These are phyloP conservation scores for Nicotiana benthamiana DNA, from an alignment of 257 asterid genomes.

Conservation along the genomic window DNA sequence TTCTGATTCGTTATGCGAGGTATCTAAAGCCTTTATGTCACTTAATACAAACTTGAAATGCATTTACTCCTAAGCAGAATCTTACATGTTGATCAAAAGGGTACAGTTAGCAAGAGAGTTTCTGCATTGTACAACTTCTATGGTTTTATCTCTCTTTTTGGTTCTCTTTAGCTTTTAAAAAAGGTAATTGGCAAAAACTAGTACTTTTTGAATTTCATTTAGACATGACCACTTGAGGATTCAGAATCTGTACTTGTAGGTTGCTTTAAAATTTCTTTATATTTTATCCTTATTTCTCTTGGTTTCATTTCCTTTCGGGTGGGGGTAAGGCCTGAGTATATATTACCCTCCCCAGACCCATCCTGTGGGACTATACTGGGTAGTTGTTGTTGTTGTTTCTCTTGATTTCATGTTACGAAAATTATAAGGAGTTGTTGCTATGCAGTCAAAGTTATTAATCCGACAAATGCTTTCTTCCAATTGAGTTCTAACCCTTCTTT, in stretches of 20 bases:
- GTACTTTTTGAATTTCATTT: not conserved
- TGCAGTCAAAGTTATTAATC: not conserved
- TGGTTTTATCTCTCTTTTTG: not conserved
- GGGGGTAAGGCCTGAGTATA: too few relatives aligned
- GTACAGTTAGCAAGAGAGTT: not conserved
- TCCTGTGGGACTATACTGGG: too few relatives aligned
- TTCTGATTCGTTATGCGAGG: slow-evolving; percentile 90
- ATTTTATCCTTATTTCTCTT: not conserved
- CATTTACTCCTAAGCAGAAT: not conserved
- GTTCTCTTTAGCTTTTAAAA: not conserved
- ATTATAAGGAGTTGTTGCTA: not conserved
- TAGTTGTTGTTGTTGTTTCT: too few relatives aligned
- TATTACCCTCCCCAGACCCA: too few relatives aligned
- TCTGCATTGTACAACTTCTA: not conserved
- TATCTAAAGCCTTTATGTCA: slow-evolving; percentile 18
- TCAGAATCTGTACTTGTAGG: not conserved
- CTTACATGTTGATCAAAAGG: not conserved
- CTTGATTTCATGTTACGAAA: not conserved
- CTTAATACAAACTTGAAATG: not conserved
- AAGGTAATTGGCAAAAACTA: not conserved
- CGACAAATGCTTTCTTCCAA: not conserved
- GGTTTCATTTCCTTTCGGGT: too few relatives aligned
- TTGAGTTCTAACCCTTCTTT: not conserved
- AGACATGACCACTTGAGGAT: not conserved
- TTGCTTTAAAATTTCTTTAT: not conserved